Evolutionary conservation across 2,329 filamentous ascomycete species (phyloP).

Genomic region (Rhinocladiella similis): DNA sequence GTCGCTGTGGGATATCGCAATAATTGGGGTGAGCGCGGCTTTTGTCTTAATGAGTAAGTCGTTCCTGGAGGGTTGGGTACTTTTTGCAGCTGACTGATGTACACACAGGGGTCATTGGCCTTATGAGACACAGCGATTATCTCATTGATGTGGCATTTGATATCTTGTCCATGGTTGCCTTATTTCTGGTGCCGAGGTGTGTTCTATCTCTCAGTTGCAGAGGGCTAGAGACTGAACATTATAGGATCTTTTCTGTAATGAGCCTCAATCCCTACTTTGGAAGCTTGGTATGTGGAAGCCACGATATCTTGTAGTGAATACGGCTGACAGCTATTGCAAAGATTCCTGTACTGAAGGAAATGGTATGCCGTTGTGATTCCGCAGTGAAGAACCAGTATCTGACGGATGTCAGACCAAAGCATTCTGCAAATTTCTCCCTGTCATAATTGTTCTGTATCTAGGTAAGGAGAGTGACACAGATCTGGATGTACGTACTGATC

Average conservation of each 20-base stretch:
- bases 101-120: conserved; percentile 62
- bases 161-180: conserved; percentile 81
- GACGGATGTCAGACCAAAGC: conserved; percentile 65
- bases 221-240: conserved; percentile 10
- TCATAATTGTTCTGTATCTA: conserved; percentile 79
- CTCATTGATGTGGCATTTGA: conserved; percentile 83
- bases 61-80: conserved; percentile 2
- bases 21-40: conserved; percentile 69
- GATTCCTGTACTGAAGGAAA: conserved; percentile 89
- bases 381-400: too few species aligned
- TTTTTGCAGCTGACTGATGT: conserved; percentile 1
- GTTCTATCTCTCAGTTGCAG: conserved; percentile 14
- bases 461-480: conserved; percentile 44
- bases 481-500: neutral
- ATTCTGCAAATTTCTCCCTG: conserved; percentile 77
- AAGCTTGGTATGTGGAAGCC: conserved; percentile 57
- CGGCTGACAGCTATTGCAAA: conserved; percentile 30
- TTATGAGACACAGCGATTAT: conserved; percentile 58
- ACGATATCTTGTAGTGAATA: neutral
- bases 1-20: conserved; percentile 72
- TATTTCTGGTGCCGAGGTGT: conserved; percentile 79
- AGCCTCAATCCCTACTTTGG: conserved; percentile 90
- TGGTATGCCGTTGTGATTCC: conserved; percentile 55
- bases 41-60: conserved; percentile 72
- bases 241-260: conserved; percentile 78